Conservation (phyloP, 495 filamentous ascomycete species). For the Penicillium longicatenatum region DNA sequence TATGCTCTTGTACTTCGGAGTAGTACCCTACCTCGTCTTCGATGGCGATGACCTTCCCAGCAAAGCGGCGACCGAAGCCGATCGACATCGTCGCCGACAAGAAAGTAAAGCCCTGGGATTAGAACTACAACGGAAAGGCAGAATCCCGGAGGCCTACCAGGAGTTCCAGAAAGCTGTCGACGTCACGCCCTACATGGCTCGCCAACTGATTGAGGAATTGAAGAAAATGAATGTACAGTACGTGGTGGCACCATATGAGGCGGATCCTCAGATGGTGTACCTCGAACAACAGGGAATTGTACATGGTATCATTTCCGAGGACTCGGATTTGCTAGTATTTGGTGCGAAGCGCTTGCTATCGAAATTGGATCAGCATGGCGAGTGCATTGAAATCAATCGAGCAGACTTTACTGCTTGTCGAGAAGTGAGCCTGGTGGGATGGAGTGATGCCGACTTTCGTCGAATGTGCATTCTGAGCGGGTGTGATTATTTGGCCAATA, state of each 20-base stretch:
- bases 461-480: constrained; percentile 96
- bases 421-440: constrained; percentile 86
- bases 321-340: constrained; percentile 95
- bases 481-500: constrained; percentile 91
- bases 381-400: constrained; percentile 88
- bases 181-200: constrained; percentile 94
- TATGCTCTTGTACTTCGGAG: constrained; percentile 91
- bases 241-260: constrained; percentile 96
- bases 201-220: constrained; percentile 86
- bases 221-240: constrained; percentile 79
- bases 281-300: constrained; percentile 83
- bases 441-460: constrained; percentile 88
- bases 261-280: constrained; percentile 94
- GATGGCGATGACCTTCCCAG: constrained; percentile 95
- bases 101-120: constrained; percentile 73
- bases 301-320: constrained; percentile 88
- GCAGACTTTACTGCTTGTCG: constrained; percentile 83
- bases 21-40: constrained; percentile 91
- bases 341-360: constrained; percentile 88
- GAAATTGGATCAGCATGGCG: constrained; percentile 91
- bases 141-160: constrained; percentile 74
- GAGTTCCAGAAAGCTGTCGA: constrained; percentile 96
- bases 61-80: constrained; percentile 87
- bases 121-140: constrained; percentile 78
- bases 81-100: constrained; percentile 67